Percentiles rank a stretch among this genome's conserved stretches.
These are phyloP conservation scores for Rhizopus stolonifer DNA, from an alignment of 371 early-diverging fungal species.

Conservation along the genomic window DNA sequence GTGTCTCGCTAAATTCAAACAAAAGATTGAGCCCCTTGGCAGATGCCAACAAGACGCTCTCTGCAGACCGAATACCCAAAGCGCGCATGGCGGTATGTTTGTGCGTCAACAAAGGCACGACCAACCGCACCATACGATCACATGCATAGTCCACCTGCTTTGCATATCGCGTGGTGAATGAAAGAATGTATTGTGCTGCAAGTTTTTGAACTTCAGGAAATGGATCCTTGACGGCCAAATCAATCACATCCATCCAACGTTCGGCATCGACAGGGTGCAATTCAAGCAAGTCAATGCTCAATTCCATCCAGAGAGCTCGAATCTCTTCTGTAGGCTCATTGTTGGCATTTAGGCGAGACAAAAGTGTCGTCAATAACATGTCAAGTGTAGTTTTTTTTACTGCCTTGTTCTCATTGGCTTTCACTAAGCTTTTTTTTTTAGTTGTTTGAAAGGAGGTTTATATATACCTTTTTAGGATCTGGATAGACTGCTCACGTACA, in stretches of 20 bases:
- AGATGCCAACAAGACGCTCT: slow-evolving; percentile 15
- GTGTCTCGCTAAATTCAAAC: slow-evolving; percentile 18
- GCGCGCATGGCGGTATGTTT: slow-evolving; percentile 30
- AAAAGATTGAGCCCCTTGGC: slow-evolving; percentile 18
- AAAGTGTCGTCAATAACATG: background rate
- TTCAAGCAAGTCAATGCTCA: background rate
- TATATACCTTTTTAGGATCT: slow-evolving; percentile 18
- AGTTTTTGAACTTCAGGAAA: slow-evolving; percentile 34
- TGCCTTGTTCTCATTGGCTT: background rate
- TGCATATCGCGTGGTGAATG: slow-evolving; percentile 13
- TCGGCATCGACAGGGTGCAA: slow-evolving; percentile 8
- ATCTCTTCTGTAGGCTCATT: slow-evolving; percentile 32
- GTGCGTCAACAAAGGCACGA: slow-evolving; percentile 22
- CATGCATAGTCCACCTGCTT: slow-evolving; percentile 26
- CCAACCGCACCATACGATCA: slow-evolving; percentile 20
- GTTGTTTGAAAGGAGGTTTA: background rate
- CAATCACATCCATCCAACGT: slow-evolving; percentile 13
- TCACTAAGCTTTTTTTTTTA: slow-evolving; percentile 4
- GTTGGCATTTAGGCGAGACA: background rate
- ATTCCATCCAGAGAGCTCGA: slow-evolving; percentile 22
- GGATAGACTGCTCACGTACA: slow-evolving; percentile 27
- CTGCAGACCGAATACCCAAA: slow-evolving; percentile 26
- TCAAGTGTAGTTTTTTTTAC: background rate
- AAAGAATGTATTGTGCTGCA: slow-evolving; percentile 9
- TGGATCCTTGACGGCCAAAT: slow-evolving; percentile 16